Base-by-base conservation (phyloP, 192 early-diverging fungal species). In the Bifiguratus adelaidae region DNA sequence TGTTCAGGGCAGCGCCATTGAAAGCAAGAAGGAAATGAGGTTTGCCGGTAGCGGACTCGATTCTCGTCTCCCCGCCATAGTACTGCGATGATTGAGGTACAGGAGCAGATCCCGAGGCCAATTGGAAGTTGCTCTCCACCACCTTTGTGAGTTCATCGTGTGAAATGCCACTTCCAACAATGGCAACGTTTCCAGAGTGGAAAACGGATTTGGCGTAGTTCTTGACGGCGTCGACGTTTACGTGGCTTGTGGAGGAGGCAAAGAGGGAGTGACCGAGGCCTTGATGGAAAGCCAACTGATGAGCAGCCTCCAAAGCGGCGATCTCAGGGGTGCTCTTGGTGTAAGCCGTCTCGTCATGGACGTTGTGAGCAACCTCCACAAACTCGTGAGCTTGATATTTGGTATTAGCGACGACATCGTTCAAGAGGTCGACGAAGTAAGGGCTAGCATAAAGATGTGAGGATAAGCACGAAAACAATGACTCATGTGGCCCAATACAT, bases 251-350 rank as follows among this genome's bases (percentile, higher is more conserved):
- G n/a, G 76, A 53, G 45, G 73, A 62, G 25, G 88, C 89, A 66
- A 83, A 94, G 32, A 99, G 71, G 34, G 90, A 81, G 87, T 95
- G 93, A 41, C 95, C 95, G 53, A 99, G 81, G 11, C 95, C 95
- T 52, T 60, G 62, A 58, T 91, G 86, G 82, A 95, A 99, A 25
- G 92, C 95, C 26, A 81, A 81, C 55, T 76, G 76, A 69, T 99
- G 92, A 50, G 89, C 71, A 24, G 77, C 75, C 48, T 95, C 89
- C 24, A 89, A 47, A 20, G 82, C 80, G 15, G 74, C 52, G 22
- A 83, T 71, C 45, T 69, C 73, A 11, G 86, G 74, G 59, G 78
- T 69, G 21, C 69, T 48, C 19, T 78, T 70, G 20, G 88, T 80
- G 26, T 69, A 63, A 50, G 66, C 53, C 15, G 82, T 60, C 68